Conservation (phyloP, 139 green algal genomes). For the Coelastrella sp. region DNA sequence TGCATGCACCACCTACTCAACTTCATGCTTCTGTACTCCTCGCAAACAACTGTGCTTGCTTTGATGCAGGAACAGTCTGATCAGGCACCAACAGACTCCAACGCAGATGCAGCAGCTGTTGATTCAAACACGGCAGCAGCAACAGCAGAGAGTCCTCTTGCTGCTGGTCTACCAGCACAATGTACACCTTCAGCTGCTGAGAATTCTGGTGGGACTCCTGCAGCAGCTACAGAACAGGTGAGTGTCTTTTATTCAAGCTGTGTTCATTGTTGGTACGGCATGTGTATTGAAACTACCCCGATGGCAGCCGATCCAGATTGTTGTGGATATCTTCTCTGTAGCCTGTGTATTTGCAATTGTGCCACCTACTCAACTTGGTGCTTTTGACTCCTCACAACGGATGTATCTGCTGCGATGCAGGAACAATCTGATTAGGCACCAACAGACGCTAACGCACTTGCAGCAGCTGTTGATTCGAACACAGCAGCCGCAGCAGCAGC, state of each 20-base stretch:
- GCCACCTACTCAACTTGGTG: not conserved
- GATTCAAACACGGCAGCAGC: not conserved
- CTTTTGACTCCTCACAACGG: not conserved
- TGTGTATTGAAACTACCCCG: not conserved
- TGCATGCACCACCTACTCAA: not conserved
- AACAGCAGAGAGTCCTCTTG: not conserved
- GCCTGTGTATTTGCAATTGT: not conserved
- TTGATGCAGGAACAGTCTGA: not conserved
- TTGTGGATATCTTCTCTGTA: not conserved
- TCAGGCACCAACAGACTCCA: not conserved
- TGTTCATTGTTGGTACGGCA: not conserved
- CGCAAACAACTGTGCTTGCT: not conserved
- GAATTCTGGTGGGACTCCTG: not conserved
- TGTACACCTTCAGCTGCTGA: not conserved
- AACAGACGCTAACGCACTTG: not conserved
- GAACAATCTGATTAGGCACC: not conserved
- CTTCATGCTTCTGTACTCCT: not conserved
- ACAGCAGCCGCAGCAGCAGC: not conserved
- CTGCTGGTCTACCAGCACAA: not conserved
- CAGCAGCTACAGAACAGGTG: not conserved
- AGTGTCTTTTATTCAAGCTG: not conserved
- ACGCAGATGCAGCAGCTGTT: not conserved
- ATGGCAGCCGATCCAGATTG: not conserved
- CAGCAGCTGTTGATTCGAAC: not conserved
- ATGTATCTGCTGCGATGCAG: not conserved